Base-by-base conservation (phyloP, 192 early-diverging fungal genomes). In the Coemansia erecta region DNA sequence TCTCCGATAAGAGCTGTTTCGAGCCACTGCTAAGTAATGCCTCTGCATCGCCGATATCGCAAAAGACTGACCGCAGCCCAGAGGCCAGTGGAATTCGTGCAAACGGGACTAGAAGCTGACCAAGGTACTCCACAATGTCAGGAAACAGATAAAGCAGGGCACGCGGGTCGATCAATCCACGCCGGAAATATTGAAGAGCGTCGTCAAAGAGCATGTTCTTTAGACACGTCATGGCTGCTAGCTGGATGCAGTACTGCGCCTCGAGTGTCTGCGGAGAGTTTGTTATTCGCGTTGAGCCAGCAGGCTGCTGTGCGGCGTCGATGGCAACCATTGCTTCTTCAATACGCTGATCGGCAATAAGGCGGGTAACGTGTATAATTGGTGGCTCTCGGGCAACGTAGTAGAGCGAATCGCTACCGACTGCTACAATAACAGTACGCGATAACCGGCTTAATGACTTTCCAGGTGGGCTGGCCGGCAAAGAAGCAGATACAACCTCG, bases 101-200 rank as follows among this genome's bases (percentile, higher is more conserved):
- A 47, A 80, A 69, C 4, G 77, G 77, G 15, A 59, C 50, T 10
- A 80, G 63, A 23, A 73, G 35, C 11, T 51, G 40, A 4, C 77
- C 77, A 37, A 73, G 39, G 26, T 64, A 73, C n/a, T 23, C n/a
- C n/a, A 43, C 52, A 8, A 42, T 39, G 17, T 69, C 70, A 2
- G 77, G 60, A 46, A 64, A 73, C 57, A 80, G 23, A 15, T 80
- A 58, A 40, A 73, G 35, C 48, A 80, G 35, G 23, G 67, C 71
- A 3, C 77, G 70, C 5, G 77, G 77, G 43, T 80, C 77, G 11
- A 80, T 35, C 6, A 15, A 14, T 2, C 70, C 71, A 14, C 71
- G 70, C 3, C 63, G 51, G 9, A 80, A 70, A 43, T 70, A 56
- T 28, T 63, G 66, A 46, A 70, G 61, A 1, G 77, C 66, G 14